Base-by-base conservation (phyloP, 495 filamentous ascomycete species). In the Niebla homalea region DNA sequence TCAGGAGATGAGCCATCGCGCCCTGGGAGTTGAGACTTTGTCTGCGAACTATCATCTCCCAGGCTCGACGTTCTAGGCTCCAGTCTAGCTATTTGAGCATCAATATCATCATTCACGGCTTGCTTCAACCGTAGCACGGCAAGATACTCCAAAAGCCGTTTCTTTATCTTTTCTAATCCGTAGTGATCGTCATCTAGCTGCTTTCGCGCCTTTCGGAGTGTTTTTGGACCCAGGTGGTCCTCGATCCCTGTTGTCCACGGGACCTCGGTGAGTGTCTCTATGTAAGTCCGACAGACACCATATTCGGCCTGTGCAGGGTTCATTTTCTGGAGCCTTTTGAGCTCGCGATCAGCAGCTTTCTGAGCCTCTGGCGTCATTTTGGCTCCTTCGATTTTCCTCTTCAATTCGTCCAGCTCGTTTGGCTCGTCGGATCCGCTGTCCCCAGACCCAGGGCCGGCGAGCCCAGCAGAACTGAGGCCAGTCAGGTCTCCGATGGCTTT, bases 171-270 rank as follows among this genome's bases (percentile, higher is more conserved):
- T 56, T 97, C 86, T 19, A 99, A 70, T 3, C 93, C 93, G 55
- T 97, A 97, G 62, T 99, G 93, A 63, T 97, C 93, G 47, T 93
- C 81, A 60, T 99, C 86, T 22, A 99, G 72, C 63, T 97, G 90
- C 68, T 92, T 83, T 38, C 89, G 76, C 29, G 93, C 93, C 53
- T 71, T 72, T 47, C 73, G 69, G 50, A 99, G 64, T 1, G 89
- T 96, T 16, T 85, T 81, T 3, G 74, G 73, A n/a, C 87, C 87
- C 16, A 99, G 77, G 51, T 85, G 79, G 60, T 96, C 92, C 51
- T 89, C 83, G 1, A 92, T 97, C 29, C 77, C 74, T 42, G 83
- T 79, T 3, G 80, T 80, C 93, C 93, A 99, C 0, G 93, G 93
- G 32, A 99, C 88, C 58, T 99, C 93, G 5, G 88, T 74, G 47